Evolutionary conservation across 1,139 yeast species (phyloP).

Genomic region (Blastobotrys capitulatus): DNA sequence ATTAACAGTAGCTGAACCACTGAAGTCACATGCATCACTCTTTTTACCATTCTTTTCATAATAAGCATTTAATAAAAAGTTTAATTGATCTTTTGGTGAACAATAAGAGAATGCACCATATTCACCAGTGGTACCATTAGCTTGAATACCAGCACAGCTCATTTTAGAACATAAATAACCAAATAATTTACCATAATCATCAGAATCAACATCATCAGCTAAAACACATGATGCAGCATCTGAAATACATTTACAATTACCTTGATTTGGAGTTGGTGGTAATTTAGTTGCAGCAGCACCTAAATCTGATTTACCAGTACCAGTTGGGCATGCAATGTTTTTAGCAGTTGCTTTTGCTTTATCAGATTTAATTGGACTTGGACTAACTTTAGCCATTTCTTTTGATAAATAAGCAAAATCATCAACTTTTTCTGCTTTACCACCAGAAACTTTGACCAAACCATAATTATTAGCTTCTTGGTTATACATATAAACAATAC

Average conservation of each 20-base stretch:
- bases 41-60: constrained; percentile 39
- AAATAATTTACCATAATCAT: constrained; percentile 52
- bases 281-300: constrained; percentile 53
- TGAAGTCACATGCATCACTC: constrained; percentile 61
- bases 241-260: constrained; percentile 52
- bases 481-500: constrained; percentile 86
- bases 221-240: constrained; percentile 49
- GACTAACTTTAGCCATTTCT: constrained; percentile 48
- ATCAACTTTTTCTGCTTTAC: constrained; percentile 50
- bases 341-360: constrained; percentile 41
- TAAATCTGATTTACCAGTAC: constrained; percentile 32
- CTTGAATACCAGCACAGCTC: constrained; percentile 46
- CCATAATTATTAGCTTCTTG: constrained; percentile 91
- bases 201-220: constrained; percentile 38
- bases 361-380: constrained; percentile 51
- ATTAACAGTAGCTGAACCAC: constrained; percentile 64
- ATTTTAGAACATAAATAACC: constrained; percentile 43
- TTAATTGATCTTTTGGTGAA: constrained; percentile 53
- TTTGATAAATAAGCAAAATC: constrained; percentile 52
- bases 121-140: constrained; percentile 55
- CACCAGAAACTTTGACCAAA: constrained; percentile 62
- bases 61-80: constrained; percentile 55
- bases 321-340: constrained; percentile 44
- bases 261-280: constrained; percentile 67
- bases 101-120: constrained; percentile 68